These are phyloP conservation scores for Nicotiana obtusifolia DNA, from an alignment of 257 asterid genomes.

Conservation along the genomic window DNA sequence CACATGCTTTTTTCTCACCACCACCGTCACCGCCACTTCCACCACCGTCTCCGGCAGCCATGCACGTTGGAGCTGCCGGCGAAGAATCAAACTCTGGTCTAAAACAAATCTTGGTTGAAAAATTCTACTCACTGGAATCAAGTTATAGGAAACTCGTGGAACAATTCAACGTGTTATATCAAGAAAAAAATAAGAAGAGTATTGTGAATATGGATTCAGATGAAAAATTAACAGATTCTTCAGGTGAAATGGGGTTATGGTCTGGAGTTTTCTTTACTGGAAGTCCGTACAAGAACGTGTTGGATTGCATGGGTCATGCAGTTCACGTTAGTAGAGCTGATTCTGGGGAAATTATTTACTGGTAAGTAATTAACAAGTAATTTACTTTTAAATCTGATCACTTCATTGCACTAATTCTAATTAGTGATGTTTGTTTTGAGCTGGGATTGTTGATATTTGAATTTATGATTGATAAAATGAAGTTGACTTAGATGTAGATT, in stretches of 20 bases:
- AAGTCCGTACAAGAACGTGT: conserved; percentile 42
- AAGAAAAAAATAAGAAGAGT: conserved; percentile 14
- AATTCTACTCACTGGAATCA: conserved; percentile 41
- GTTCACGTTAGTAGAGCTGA: conserved; percentile 33
- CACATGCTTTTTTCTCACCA: conserved; percentile 4
- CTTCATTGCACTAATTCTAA: not conserved
- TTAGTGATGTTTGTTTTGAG: not conserved
- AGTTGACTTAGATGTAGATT: not conserved
- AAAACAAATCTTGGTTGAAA: conserved; percentile 21
- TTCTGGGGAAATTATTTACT: conserved; percentile 47
- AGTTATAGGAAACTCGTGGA: conserved; percentile 41
- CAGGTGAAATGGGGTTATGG: conserved; percentile 14
- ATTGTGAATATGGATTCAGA: not conserved
- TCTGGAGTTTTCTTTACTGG: conserved; percentile 29
- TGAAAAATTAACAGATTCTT: conserved; percentile 10
- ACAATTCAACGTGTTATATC: conserved; percentile 33
- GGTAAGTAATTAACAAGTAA: conserved; percentile 24
- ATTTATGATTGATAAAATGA: not conserved
- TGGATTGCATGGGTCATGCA: conserved; percentile 63
- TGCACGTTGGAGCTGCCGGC: conserved; percentile 37
- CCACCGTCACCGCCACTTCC: conserved; percentile 1
- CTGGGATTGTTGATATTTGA: not conserved
- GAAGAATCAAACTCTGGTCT: not conserved
- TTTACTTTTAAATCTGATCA: not conserved
- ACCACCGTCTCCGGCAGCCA: conserved; percentile 21